phyloP scores from a whole-genome alignment of 2,329 filamentous ascomycete species.

The Fusarium euwallaceae region DNA sequence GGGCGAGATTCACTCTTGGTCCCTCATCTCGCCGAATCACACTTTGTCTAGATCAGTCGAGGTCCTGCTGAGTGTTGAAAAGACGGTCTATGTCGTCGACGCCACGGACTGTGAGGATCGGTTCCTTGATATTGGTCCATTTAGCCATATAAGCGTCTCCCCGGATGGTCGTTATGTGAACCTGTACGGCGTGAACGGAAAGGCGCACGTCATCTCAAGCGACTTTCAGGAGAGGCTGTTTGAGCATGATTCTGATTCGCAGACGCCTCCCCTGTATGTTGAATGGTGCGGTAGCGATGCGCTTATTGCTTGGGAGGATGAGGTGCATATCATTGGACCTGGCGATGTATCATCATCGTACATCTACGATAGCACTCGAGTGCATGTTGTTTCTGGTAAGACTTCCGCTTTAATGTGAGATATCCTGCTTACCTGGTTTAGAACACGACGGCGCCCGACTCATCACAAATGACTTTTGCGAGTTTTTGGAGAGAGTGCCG shows the following conservation, averaged over 20 bases:
- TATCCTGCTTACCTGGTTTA: slow-evolving; percentile 44
- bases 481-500: slow-evolving; percentile 95
- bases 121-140: slow-evolving; percentile 90
- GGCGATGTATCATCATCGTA: slow-evolving; percentile 81
- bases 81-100: slow-evolving; percentile 89
- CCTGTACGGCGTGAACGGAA: slow-evolving; percentile 87
- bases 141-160: slow-evolving; percentile 90
- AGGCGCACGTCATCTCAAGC: slow-evolving; percentile 91
- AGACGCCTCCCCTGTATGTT: slow-evolving; percentile 86
- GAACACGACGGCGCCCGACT: slow-evolving; percentile 88
- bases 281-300: slow-evolving; percentile 98
- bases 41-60: slow-evolving; percentile 95
- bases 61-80: slow-evolving; percentile 85
- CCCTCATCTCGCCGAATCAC: slow-evolving; percentile 86
- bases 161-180: slow-evolving; percentile 91
- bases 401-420: rapidly evolving
- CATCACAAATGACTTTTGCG: slow-evolving; percentile 93
- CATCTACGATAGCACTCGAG: slow-evolving; percentile 89
- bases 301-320: slow-evolving; percentile 96
- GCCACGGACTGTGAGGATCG: slow-evolving; percentile 92
- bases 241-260: slow-evolving; percentile 90
- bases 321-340: slow-evolving; percentile 92
- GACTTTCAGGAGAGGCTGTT: slow-evolving; percentile 94
- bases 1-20: slow-evolving; percentile 88
- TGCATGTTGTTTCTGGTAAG: slow-evolving; percentile 87